Percentiles rank a stretch among this genome's conserved stretches.
Evolutionary conservation across 345 rosid species (phyloP).

Genomic region (Dipteronia dyeriana): DNA sequence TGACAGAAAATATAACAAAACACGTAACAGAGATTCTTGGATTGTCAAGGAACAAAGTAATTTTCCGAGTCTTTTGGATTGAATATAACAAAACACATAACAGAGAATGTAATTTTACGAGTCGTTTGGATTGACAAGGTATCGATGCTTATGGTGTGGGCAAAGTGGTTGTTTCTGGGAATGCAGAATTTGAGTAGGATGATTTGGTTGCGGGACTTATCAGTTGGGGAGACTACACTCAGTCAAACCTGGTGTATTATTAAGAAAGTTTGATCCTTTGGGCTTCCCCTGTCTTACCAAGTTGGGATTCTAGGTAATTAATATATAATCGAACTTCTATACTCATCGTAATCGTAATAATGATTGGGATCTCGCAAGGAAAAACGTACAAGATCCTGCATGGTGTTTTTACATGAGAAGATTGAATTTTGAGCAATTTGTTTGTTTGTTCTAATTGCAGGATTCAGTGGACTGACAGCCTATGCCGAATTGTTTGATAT

Average conservation of each 20-base stretch:
- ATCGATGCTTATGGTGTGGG: constrained; percentile 56
- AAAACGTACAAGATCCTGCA: too few relatives aligned
- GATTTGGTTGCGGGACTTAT: constrained; percentile 52
- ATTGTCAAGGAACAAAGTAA: too few relatives aligned
- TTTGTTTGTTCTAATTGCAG: constrained; percentile 21
- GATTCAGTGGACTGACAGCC: constrained; percentile 53
- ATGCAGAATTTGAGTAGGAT: constrained; percentile 43
- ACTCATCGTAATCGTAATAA: not conserved
- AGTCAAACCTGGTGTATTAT: constrained; percentile 36
- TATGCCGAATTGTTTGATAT: constrained; percentile 45
- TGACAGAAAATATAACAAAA: too few relatives aligned
- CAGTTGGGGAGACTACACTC: constrained; percentile 54
- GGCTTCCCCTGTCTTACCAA: constrained; percentile 63
- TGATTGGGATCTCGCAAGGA: too few relatives aligned
- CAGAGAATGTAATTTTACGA: not conserved
- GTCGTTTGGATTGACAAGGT: constrained; percentile 29
- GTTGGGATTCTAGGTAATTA: constrained; percentile 51
- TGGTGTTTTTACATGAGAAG: too few relatives aligned
- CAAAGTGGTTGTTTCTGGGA: constrained; percentile 50
- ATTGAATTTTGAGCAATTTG: too few relatives aligned
- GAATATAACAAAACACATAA: too few relatives aligned
- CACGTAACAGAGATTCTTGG: too few relatives aligned
- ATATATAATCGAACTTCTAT: too few relatives aligned
- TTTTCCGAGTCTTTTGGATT: too few relatives aligned
- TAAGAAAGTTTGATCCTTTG: constrained; percentile 54